Conservation (phyloP, 1,284 basidiomycete species). For the Rhodotorula sp. region DNA sequence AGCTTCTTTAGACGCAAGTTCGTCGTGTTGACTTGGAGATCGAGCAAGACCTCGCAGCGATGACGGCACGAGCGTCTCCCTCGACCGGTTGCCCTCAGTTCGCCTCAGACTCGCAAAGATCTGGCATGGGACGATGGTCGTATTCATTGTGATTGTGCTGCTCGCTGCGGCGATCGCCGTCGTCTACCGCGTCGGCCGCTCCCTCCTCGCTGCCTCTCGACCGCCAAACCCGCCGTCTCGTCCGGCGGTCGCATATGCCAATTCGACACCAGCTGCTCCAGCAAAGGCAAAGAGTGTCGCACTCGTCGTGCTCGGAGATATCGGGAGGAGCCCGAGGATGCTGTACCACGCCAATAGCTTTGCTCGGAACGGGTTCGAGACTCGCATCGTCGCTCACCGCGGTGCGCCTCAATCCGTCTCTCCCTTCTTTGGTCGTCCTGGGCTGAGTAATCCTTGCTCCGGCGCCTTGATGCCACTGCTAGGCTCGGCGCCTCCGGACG, state of each 20-base stretch:
- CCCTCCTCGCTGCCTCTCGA: neutral
- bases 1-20: no score
- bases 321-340: conserved; percentile 94
- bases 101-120: neutral
- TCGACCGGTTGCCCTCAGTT: no score
- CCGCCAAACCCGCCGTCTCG: neutral
- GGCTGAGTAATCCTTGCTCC: neutral
- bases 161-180: neutral
- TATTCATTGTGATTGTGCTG: neutral
- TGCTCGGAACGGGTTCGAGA: conserved; percentile 72
- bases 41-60: no score
- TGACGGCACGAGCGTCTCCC: no score
- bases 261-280: neutral
- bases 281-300: conserved; percentile 59
- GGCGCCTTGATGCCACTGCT: neutral
- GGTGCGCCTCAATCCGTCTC: conserved; percentile 55
- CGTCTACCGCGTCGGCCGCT: neutral
- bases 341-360: conserved; percentile 97
- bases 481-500: conserved; percentile 73
- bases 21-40: no score
- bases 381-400: conserved; percentile 79
- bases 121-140: neutral
- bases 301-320: conserved; percentile 90
- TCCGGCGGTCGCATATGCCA: neutral
- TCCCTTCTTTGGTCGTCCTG: neutral